Evolutionary conservation across 371 early-diverging fungal genomes (phyloP).

Genomic region (Actinomucor elegans): DNA sequence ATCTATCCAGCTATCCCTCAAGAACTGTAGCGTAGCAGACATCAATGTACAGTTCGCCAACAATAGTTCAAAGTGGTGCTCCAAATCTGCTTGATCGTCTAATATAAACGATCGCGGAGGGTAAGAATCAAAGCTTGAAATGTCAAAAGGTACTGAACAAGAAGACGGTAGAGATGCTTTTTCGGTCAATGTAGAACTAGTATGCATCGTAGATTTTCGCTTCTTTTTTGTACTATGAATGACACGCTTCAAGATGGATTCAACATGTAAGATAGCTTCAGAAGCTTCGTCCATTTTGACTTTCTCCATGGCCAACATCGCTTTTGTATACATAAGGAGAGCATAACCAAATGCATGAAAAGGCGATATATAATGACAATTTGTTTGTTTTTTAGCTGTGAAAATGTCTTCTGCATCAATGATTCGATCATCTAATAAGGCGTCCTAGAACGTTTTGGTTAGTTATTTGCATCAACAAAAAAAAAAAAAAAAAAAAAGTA

Average conservation of each 20-base stretch:
- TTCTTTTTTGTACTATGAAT: background rate
- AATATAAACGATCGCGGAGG: background rate
- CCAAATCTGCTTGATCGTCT: background rate
- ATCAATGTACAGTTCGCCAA: slow-evolving; percentile 29
- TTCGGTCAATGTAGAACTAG: background rate
- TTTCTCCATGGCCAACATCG: slow-evolving; percentile 23
- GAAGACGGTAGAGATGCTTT: too few relatives aligned
- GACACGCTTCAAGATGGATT: background rate
- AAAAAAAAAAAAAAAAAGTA: too few relatives aligned
- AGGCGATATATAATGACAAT: too few relatives aligned
- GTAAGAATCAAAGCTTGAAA: background rate
- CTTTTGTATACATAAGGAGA: slow-evolving; percentile 25
- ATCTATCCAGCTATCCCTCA: slow-evolving; percentile 30
- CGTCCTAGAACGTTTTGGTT: slow-evolving; percentile 15
- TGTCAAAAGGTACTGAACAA: background rate
- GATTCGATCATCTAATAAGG: slow-evolving; percentile 27
- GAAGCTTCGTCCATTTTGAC: slow-evolving; percentile 8
- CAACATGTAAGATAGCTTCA: background rate
- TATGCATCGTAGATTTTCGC: background rate
- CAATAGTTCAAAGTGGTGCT: slow-evolving; percentile 21
- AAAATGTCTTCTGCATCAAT: slow-evolving; percentile 24
- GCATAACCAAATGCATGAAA: slow-evolving; percentile 35
- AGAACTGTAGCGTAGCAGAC: slow-evolving; percentile 32
- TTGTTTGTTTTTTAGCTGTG: background rate
- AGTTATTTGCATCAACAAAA: background rate